Percentiles rank a stretch among this genome's conserved stretches.
Evolutionary conservation across 331 rosid genomes (phyloP).

Genomic region (Malus hybrid): DNA sequence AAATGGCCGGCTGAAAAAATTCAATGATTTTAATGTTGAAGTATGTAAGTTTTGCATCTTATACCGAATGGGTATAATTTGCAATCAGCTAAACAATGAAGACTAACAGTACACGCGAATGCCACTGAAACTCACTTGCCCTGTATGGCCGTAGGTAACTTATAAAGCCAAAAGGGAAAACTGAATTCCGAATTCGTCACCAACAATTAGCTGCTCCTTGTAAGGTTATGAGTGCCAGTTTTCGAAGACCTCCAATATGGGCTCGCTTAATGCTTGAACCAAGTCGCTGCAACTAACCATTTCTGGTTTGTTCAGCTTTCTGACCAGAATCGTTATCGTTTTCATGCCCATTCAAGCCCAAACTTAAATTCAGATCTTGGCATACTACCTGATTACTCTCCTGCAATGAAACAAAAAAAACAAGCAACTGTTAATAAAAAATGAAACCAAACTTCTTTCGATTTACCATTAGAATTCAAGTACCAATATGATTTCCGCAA

Average conservation of each 20-base stretch:
- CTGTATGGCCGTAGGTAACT: conserved; percentile 9
- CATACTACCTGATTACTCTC: conserved; percentile 58
- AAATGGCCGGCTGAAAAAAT: background rate
- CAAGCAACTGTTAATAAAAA: background rate
- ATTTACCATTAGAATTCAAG: background rate
- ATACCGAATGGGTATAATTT: background rate
- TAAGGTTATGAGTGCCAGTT: conserved; percentile 3
- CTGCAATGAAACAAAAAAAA: conserved; percentile 28
- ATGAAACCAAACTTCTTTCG: background rate
- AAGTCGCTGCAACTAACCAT: conserved; percentile 29
- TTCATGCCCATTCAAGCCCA: conserved; percentile 73
- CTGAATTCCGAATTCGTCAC: conserved; percentile 9
- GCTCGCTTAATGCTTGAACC: conserved; percentile 3
- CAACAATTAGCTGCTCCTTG: conserved; percentile 11
- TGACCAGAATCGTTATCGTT: conserved; percentile 44
- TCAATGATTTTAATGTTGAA: conserved; percentile 17
- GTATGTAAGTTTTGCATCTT: conserved; percentile 7
- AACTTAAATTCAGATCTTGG: conserved; percentile 91
- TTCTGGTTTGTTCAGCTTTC: conserved; percentile 46
- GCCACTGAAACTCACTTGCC: conserved; percentile 29
- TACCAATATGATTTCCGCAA: background rate
- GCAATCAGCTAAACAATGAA: conserved; percentile 32
- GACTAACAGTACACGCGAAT: conserved; percentile 20
- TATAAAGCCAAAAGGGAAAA: conserved; percentile 16
- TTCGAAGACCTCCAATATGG: conserved; percentile 1